These are phyloP conservation scores for Lobulomyces angularis DNA, from an alignment of 192 early-diverging fungal genomes.

Conservation along the genomic window DNA sequence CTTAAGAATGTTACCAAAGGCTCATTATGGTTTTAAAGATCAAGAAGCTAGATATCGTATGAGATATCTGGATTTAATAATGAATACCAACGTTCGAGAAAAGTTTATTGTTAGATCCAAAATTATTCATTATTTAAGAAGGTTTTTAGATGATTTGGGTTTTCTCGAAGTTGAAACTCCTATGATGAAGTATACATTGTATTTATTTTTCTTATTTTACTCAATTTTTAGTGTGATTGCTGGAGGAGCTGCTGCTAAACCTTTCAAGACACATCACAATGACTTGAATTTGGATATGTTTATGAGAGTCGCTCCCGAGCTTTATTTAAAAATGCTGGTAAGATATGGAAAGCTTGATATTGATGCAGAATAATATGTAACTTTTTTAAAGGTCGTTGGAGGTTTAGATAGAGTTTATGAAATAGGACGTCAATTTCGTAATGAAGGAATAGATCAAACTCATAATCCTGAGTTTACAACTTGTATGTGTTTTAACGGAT, in stretches of 20 bases:
- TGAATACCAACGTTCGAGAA: conserved; percentile 90
- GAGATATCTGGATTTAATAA: conserved; percentile 97
- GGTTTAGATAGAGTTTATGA: conserved; percentile 98
- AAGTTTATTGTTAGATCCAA: conserved; percentile 86
- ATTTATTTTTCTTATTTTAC: neutral
- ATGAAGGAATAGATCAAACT: conserved; percentile 94
- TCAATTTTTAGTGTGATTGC: conserved; percentile 24
- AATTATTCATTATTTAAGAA: conserved; percentile 91
- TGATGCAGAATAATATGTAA: no score
- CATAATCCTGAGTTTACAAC: conserved; percentile 99
- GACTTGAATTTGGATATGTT: conserved; percentile 97
- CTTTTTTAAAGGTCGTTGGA: no score
- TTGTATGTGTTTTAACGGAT: no score
- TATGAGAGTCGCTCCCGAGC: conserved; percentile 97
- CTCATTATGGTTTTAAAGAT: conserved; percentile 90
- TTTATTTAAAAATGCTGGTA: conserved; percentile 96
- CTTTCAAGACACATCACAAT: conserved; percentile 98
- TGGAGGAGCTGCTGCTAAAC: conserved; percentile 97
- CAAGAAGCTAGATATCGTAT: conserved; percentile 94
- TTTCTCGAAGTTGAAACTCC: conserved; percentile 99
- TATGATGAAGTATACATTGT: conserved; percentile 93
- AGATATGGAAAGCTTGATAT: no score
- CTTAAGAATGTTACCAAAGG: conserved; percentile 89
- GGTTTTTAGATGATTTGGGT: conserved; percentile 84
- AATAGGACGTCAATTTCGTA: conserved; percentile 98